These are phyloP conservation scores for Podaxis sp. DNA, from an alignment of 768 basidiomycete species.

Conservation along the genomic window DNA sequence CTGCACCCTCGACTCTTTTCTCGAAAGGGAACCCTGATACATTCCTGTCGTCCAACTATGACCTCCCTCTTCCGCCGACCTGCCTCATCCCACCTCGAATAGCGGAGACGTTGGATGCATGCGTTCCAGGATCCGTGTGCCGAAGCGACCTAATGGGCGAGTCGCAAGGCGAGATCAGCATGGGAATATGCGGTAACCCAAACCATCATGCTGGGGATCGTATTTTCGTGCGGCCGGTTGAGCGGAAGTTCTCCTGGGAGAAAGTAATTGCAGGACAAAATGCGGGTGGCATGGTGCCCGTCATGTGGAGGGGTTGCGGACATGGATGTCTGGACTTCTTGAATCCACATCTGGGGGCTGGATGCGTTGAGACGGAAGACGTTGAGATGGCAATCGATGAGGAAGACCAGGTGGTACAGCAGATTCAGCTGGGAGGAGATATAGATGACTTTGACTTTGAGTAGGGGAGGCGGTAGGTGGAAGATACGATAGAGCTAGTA, in stretches of 20 bases:
- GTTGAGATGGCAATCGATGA: constrained; percentile 14
- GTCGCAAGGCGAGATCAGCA: constrained; percentile 30
- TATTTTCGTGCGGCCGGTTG: constrained; percentile 56
- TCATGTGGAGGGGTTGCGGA: constrained; percentile 72
- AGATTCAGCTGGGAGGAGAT: constrained; percentile 20
- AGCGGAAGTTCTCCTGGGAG: constrained; percentile 71
- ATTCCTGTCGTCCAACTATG: constrained; percentile 26
- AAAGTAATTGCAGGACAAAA: constrained; percentile 46
- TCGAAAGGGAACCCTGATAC: constrained; percentile 16
- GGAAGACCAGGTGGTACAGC: constrained; percentile 21
- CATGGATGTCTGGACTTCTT: constrained; percentile 64
- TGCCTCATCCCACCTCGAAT: constrained; percentile 29
- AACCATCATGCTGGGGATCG: constrained; percentile 30
- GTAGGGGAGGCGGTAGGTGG: neutral
- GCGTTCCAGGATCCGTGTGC: constrained; percentile 37
- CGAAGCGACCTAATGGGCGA: constrained; percentile 24
- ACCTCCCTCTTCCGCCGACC: constrained; percentile 32
- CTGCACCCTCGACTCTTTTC: constrained; percentile 19
- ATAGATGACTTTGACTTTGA: constrained; percentile 14
- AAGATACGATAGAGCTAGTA: neutral
- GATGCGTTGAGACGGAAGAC: constrained; percentile 17
- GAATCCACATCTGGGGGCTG: constrained; percentile 20
- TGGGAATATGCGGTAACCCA: constrained; percentile 52
- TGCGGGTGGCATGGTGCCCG: constrained; percentile 55
- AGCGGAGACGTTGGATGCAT: constrained; percentile 32